Evolutionary conservation across 1,284 basidiomycete genomes (phyloP).

Genomic region (Gymnopus androsaceus): DNA sequence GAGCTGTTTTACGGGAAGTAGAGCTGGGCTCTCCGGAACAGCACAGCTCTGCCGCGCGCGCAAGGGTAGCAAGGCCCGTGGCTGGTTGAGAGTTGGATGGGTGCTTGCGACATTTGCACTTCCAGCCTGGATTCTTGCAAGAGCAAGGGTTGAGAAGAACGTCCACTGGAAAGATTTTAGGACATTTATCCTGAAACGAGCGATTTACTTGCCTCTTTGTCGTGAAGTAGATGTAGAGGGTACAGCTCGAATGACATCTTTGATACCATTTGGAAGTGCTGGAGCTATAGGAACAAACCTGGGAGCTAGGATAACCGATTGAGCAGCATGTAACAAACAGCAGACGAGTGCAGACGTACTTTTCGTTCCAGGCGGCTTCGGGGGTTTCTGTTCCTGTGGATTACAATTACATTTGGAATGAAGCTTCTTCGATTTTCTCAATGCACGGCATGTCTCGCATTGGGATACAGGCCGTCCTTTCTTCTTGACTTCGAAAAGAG

Average conservation of each 20-base stretch:
- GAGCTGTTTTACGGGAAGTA: slow-evolving; percentile 13
- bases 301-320: slow-evolving; percentile 38
- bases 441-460: slow-evolving; percentile 76
- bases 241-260: slow-evolving; percentile 42
- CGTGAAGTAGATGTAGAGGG: slow-evolving; percentile 31
- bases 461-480: slow-evolving; percentile 85
- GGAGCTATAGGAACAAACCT: slow-evolving; percentile 61
- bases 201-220: slow-evolving; percentile 48
- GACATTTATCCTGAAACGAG: slow-evolving; percentile 3
- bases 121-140: slow-evolving; percentile 52
- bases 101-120: slow-evolving; percentile 50
- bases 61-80: slow-evolving; percentile 46
- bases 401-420: slow-evolving; percentile 76
- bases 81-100: slow-evolving; percentile 20
- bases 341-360: slow-evolving; percentile 39
- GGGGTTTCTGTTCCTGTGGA: slow-evolving; percentile 27
- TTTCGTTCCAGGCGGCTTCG: slow-evolving; percentile 44
- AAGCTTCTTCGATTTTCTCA: slow-evolving; percentile 70
- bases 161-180: slow-evolving; percentile 44
- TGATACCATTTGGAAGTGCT: slow-evolving; percentile 65
- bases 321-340: background rate
- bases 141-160: slow-evolving; percentile 63
- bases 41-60: slow-evolving; percentile 51
- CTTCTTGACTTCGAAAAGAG: slow-evolving; percentile 85
- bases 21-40: slow-evolving; percentile 22